A percentile compares a stretch with the other conserved stretches of the same genome.
Conservation (phyloP, 257 asterid genomes). For the Nicotiana noctiflora region DNA sequence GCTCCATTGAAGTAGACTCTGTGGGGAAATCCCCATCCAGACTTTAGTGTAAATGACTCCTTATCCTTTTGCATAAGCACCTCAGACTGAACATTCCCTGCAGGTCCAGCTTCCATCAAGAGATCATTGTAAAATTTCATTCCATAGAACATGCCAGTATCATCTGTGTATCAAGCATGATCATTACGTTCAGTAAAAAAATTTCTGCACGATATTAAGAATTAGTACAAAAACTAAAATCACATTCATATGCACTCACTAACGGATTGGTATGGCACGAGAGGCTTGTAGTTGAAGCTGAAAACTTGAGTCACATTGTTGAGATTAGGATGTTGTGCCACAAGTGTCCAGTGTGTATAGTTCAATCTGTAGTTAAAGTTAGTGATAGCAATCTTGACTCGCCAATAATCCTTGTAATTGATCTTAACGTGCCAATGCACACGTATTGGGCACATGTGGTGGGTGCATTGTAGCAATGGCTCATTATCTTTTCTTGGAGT, state of each 20-base stretch:
- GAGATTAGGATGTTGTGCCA: slow-evolving; percentile 77
- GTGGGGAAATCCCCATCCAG: slow-evolving; percentile 68
- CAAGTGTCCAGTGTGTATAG: slow-evolving; percentile 73
- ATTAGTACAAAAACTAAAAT: background rate
- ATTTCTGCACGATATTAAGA: background rate
- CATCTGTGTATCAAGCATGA: slow-evolving; percentile 32
- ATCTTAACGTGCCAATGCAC: slow-evolving; percentile 79
- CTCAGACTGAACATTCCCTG: slow-evolving; percentile 65
- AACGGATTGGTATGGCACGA: slow-evolving; percentile 61
- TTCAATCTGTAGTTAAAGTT: slow-evolving; percentile 64
- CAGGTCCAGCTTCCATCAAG: slow-evolving; percentile 60
- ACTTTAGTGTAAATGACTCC: slow-evolving; percentile 39
- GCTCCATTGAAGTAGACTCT: slow-evolving; percentile 66
- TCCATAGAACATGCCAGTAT: slow-evolving; percentile 64
- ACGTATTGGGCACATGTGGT: slow-evolving; percentile 74
- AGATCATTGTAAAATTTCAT: slow-evolving; percentile 65
- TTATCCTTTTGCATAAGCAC: slow-evolving; percentile 47
- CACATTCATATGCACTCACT: slow-evolving; percentile 29
- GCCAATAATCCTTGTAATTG: slow-evolving; percentile 65
- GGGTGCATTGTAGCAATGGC: slow-evolving; percentile 59
- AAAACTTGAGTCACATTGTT: slow-evolving; percentile 68
- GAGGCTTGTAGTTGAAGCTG: slow-evolving; percentile 74
- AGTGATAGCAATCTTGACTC: slow-evolving; percentile 59
- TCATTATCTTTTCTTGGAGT: slow-evolving; percentile 58
- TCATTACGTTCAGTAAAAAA: background rate